Conservation (phyloP, 768 basidiomycete species). For the Lyophyllum decastes region DNA sequence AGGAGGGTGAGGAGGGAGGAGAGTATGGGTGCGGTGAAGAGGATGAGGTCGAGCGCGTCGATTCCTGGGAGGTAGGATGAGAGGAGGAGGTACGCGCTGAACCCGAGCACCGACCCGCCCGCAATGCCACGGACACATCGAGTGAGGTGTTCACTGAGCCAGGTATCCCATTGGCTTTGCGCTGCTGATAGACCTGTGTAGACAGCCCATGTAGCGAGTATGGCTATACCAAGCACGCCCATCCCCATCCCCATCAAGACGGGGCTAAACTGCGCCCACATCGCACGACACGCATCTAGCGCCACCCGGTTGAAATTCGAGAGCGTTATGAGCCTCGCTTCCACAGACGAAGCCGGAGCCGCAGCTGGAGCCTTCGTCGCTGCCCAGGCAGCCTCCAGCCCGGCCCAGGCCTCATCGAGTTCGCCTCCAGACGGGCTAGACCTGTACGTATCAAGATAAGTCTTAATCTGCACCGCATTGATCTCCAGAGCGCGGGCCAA, state of each 20-base stretch:
- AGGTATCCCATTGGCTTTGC: constrained; percentile 42
- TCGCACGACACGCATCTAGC: constrained; percentile 70
- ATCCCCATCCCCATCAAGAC: constrained; percentile 77
- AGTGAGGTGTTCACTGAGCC: constrained; percentile 34
- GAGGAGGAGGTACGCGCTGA: constrained; percentile 31
- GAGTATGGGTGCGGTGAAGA: constrained; percentile 50
- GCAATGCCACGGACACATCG: constrained; percentile 34
- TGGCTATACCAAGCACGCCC: constrained; percentile 55
- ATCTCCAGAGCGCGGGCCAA: constrained; percentile 64
- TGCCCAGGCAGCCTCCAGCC: constrained; percentile 49
- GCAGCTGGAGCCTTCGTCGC: constrained; percentile 29
- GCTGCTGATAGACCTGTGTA: constrained; percentile 49
- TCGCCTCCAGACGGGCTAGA: constrained; percentile 69
- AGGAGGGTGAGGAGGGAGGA: constrained; percentile 50
- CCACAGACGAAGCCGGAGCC: constrained; percentile 20
- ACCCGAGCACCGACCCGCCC: constrained; percentile 38
- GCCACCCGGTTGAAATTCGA: constrained; percentile 61
- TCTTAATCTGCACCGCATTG: constrained; percentile 75
- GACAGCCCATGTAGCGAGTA: constrained; percentile 54
- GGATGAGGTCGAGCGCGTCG: constrained; percentile 46
- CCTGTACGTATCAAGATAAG: constrained; percentile 79
- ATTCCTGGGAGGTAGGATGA: constrained; percentile 43
- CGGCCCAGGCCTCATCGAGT: constrained; percentile 64
- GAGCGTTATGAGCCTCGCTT: constrained; percentile 38
- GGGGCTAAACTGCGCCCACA: constrained; percentile 96